Base-by-base conservation (phyloP, 2,329 filamentous ascomycete genomes). In the Fusarium sp. region DNA sequence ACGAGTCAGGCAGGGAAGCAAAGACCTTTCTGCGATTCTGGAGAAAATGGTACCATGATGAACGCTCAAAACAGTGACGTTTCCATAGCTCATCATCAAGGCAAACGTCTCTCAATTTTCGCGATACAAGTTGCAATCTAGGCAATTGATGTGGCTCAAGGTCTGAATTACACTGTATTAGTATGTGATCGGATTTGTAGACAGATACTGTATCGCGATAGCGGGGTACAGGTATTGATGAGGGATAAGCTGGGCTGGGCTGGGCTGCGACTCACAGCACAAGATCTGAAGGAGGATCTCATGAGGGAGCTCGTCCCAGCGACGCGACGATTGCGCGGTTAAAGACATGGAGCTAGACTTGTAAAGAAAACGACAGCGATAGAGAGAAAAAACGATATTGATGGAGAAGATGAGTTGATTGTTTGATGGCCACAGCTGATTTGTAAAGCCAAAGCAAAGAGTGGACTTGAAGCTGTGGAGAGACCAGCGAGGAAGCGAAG, bases 61-160 rank as follows among this genome's bases (percentile, higher is more conserved):
- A 95, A 62, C 89, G 83, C 38, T 90, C 85, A 78, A 96, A 93
- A 78, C 92, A 95, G 76, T 90, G 85, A 5, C 86, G 81, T 67
- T 91, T 91, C 95, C 95, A 98, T 38, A 95, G 83, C 42, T 85
- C 87, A 73, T 92, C 88, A 77, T 97, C 93, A 60, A 93, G 90
- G 42, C 89, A 91, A 44, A 96, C 83, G 30, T 83, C 80, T 29
- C 90, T 86, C 63, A 95, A 88, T 46, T 84, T 86, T 68, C 85
- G 88, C 27, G 89, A 95, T 15, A 93, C 88, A 22, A 87, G 85
- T 80, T 95, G 93, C 34, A 95, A 82, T 59, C 80, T 85, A 61
- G 91, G 88, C 64, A 95, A 73, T 46, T 79, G 66, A 30, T 71
- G 70, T 29, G 80, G 80, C n/a, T 79, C 76, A 61, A 82, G 78